Base-by-base conservation (phyloP, 2,329 filamentous ascomycete species). In the Scortechinia acanthostroma region DNA sequence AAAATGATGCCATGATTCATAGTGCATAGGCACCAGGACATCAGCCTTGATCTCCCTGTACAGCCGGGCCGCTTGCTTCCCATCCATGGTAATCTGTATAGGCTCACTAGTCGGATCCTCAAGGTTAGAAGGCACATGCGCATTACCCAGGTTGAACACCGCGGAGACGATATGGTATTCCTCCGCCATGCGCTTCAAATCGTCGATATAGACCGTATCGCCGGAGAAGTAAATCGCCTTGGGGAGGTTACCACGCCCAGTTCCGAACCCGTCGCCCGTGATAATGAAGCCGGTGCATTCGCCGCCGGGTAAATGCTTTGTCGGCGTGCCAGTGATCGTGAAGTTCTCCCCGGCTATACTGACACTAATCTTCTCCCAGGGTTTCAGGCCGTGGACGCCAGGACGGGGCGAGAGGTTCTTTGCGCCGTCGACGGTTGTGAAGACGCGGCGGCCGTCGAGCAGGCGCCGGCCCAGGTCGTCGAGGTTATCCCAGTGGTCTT, bases 401-500 rank as follows among this genome's bases (percentile, higher is more conserved):
- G 69, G 68, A 2, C 69, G 60, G 0, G 68, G 67, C 0, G 57
- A 55, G 1, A 74, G 62, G 1, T 71, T 69, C 17, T 56, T 57
- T 0, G 65, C 67, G 1, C 70, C 70, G 22, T 71, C 68, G 1
- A 57, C 45, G 1, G 70, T 73, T 0, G 70, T 73, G 22, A 73
- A 56, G 3, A 74, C 71, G 2, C 52, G 55, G 4, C 68, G 67
- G 3, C 66, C 70, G 42, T 73, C 60, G 4, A 74, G 62, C 0
- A 73, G 58, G 4, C 50, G 58, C 3, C 70, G 69, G 20, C 71
- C 70, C 0, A 65, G 49, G 2, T 63, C 58, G 23, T 75, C 71
- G 2, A 76, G 59, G 48, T 74, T 74, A 48, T 74, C 71, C 0
- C 58, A 57, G 46, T 74, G 71, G 52, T 74, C 68, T 52, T 74